Evolutionary conservation across 2,329 filamentous ascomycete species (phyloP).

Genomic region (Setomelanomma holmii): DNA sequence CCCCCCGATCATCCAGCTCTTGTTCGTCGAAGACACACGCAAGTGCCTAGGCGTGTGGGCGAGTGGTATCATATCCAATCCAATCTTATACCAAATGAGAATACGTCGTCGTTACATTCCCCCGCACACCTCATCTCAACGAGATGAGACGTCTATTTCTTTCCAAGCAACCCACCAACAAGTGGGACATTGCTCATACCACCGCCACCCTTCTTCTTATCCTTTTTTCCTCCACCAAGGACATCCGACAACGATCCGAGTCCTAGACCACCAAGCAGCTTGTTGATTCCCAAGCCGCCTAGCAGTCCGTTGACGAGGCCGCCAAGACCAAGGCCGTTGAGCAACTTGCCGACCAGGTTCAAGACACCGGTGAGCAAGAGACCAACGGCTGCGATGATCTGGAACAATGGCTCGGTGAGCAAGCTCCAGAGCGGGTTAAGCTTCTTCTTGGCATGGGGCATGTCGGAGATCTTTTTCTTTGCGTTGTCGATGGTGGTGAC

Average conservation of each 20-base stretch:
- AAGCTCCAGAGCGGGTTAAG: conserved; percentile 89
- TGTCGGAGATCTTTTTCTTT: conserved; percentile 86
- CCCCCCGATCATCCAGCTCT: conserved; percentile 42
- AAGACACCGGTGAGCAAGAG: conserved; percentile 83
- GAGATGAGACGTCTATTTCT: conserved; percentile 31
- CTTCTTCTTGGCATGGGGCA: conserved; percentile 95
- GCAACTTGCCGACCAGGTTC: conserved; percentile 79
- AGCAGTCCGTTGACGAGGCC: conserved; percentile 80
- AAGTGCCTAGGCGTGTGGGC: background rate
- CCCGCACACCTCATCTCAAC: background rate
- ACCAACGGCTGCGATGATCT: conserved; percentile 90
- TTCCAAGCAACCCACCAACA: conserved; percentile 58
- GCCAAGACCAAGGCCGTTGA: conserved; percentile 82
- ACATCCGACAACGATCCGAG: conserved; percentile 59
- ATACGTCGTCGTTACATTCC: conserved; percentile 14
- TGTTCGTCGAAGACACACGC: background rate
- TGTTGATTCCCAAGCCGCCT: conserved; percentile 77
- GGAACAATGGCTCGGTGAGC: conserved; percentile 83
- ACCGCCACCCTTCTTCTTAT: conserved; percentile 57
- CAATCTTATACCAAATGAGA: conserved; percentile 23
- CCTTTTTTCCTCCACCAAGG: conserved; percentile 63
- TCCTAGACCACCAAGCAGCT: conserved; percentile 76
- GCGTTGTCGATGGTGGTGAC: conserved; percentile 84
- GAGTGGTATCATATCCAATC: conserved; percentile 26
- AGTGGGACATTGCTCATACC: conserved; percentile 52